phyloP scores from a whole-genome alignment of 345 rosid genomes.

The Eucalyptus regnans region DNA sequence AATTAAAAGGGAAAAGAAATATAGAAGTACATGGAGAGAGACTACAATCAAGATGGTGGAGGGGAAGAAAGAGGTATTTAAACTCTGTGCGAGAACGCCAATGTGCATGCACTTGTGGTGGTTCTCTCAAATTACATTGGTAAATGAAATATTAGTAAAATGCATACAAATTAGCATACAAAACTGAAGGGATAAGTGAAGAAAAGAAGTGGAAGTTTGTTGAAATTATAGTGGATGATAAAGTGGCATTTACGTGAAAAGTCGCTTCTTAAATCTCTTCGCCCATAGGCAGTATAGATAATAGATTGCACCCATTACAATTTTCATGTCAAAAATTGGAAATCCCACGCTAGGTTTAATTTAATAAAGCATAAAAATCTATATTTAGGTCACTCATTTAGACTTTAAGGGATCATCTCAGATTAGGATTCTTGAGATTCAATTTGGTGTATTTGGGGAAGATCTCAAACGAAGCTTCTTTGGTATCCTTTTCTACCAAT shows the following conservation, averaged over 20 bases:
- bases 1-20: neutral
- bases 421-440: too few species aligned
- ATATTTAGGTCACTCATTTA: neutral
- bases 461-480: too few species aligned
- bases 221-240: too few species aligned
- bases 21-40: neutral
- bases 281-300: too few species aligned
- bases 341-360: neutral
- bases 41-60: neutral
- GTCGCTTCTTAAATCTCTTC: neutral
- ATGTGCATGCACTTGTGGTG: neutral
- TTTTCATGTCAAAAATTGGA: neutral
- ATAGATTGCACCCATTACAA: neutral
- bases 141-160: too few species aligned
- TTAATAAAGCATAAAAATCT: too few species aligned
- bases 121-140: neutral
- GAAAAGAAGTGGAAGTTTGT: too few species aligned
- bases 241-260: neutral
- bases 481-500: too few species aligned
- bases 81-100: neutral
- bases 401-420: neutral
- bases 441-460: too few species aligned
- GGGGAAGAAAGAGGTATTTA: neutral
- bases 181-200: neutral
- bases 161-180: neutral